These are phyloP conservation scores for Phlebopus sp. DNA, from an alignment of 1,284 basidiomycete species.

Conservation along the genomic window DNA sequence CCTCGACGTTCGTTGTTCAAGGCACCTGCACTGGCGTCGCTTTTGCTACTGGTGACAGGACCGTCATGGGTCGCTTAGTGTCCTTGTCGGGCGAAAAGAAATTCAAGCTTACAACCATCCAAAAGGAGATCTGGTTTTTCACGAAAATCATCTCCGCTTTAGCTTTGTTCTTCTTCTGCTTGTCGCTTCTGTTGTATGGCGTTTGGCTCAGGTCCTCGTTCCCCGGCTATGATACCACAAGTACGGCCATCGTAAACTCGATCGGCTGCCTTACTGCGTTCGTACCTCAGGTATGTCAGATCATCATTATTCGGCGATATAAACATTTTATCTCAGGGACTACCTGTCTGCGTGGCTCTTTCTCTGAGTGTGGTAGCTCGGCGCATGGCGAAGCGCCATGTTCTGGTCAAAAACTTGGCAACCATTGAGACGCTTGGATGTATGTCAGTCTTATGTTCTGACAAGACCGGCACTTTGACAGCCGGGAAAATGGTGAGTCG, in stretches of 20 bases:
- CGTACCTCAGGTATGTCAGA: conserved; percentile 35
- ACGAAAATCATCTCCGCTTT: conserved; percentile 39
- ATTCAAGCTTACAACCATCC: conserved; percentile 41
- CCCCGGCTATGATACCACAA: conserved; percentile 34
- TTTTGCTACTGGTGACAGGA: conserved; percentile 51
- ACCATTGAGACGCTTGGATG: conserved; percentile 55
- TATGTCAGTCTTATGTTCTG: conserved; percentile 49
- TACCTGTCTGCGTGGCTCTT: conserved; percentile 43
- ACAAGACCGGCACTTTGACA: conserved; percentile 46
- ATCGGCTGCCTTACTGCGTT: conserved; percentile 43
- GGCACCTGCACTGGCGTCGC: conserved; percentile 53
- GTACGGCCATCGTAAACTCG: conserved; percentile 38
- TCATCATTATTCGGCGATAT: neutral
- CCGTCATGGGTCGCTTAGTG: conserved; percentile 54
- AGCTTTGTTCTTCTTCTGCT: conserved; percentile 34
- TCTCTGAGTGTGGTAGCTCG: conserved; percentile 41
- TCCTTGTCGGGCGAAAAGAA: conserved; percentile 45
- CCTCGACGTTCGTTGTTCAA: conserved; percentile 43
- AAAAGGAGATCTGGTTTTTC: conserved; percentile 42
- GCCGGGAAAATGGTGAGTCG: conserved; percentile 30
- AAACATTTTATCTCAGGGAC: conserved; percentile 26
- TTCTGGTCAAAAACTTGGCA: conserved; percentile 53
- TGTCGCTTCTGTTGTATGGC: conserved; percentile 38
- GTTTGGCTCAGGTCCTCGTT: conserved; percentile 37
- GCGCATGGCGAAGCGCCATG: conserved; percentile 44